These are phyloP conservation scores for Coemansia sp. DNA, from an alignment of 371 early-diverging fungal species.

Conservation along the genomic window DNA sequence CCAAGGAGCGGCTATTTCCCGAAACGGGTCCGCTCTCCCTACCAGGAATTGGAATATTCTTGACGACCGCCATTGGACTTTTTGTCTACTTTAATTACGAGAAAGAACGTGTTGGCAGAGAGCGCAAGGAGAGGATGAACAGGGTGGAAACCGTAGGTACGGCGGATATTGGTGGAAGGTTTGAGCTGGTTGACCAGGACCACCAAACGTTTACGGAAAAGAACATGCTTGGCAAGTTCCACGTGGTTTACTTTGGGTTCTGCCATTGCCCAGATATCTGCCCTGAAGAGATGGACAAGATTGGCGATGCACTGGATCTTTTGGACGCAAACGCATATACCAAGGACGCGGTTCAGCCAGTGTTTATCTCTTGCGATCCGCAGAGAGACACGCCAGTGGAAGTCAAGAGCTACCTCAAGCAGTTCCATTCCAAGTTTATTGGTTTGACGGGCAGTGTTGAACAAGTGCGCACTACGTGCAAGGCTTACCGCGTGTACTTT, in stretches of 20 bases:
- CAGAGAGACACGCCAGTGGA: slow-evolving; percentile 85
- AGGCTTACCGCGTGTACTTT: slow-evolving; percentile 92
- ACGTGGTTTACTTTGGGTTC: slow-evolving; percentile 96
- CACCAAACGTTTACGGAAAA: slow-evolving; percentile 65
- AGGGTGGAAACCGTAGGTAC: slow-evolving; percentile 57
- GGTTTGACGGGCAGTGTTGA: slow-evolving; percentile 89
- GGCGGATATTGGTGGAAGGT: slow-evolving; percentile 93
- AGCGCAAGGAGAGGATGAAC: slow-evolving; percentile 16
- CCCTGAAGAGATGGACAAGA: slow-evolving; percentile 97
- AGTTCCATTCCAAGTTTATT: slow-evolving; percentile 89
- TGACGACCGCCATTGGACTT: slow-evolving; percentile 43
- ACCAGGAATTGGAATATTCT: slow-evolving; percentile 48
- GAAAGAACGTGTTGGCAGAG: slow-evolving; percentile 42
- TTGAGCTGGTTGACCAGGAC: slow-evolving; percentile 77
- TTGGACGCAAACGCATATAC: slow-evolving; percentile 68
- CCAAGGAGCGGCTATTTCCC: slow-evolving; percentile 29
- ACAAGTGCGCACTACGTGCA: slow-evolving; percentile 80
- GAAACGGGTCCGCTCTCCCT: slow-evolving; percentile 48
- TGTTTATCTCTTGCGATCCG: slow-evolving; percentile 96
- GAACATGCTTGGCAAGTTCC: slow-evolving; percentile 76
- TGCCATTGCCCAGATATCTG: slow-evolving; percentile 98
- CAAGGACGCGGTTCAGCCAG: slow-evolving; percentile 71
- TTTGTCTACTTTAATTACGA: slow-evolving; percentile 47
- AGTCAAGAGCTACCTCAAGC: slow-evolving; percentile 84
- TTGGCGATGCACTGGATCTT: slow-evolving; percentile 83